Percentiles rank a stretch among this genome's conserved stretches.
Evolutionary conservation across 139 green algal genomes (phyloP).

Genomic region (Coelastrella sp.): DNA sequence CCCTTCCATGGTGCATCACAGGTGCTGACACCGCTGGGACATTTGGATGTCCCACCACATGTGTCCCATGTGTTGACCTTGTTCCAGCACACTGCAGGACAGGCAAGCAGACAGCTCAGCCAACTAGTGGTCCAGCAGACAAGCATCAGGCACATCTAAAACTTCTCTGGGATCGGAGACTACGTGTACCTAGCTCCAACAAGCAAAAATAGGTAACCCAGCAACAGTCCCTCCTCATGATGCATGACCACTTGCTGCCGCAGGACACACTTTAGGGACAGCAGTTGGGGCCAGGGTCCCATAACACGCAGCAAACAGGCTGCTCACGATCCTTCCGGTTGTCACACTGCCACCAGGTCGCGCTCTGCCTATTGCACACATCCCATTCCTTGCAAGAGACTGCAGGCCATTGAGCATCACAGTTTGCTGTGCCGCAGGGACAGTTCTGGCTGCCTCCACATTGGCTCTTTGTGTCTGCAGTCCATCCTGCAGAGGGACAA

Average conservation of each 20-base stretch:
- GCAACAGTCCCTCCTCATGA: too few species aligned
- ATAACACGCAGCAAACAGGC: too few species aligned
- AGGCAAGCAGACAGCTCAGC: background rate
- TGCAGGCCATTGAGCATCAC: conserved; percentile 34
- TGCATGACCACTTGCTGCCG: too few species aligned
- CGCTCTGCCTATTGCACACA: conserved; percentile 10
- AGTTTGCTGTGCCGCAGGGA: conserved; percentile 31
- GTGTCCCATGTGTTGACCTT: conserved; percentile 6
- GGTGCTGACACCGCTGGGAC: background rate
- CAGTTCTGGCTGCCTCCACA: conserved; percentile 15
- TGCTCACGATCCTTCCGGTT: background rate
- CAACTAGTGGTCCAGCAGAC: background rate
- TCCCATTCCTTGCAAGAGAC: conserved; percentile 29
- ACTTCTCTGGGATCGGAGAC: too few species aligned
- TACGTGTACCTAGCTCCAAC: too few species aligned
- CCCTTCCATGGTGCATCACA: conserved; percentile 16
- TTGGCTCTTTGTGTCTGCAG: conserved; percentile 7
- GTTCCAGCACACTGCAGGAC: conserved; percentile 31
- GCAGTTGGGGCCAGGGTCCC: too few species aligned
- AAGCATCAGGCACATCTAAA: background rate
- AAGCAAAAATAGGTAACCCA: too few species aligned
- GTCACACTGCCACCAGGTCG: conserved; percentile 28
- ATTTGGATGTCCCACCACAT: conserved; percentile 17
- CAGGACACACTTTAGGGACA: too few species aligned
- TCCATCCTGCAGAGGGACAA: background rate